These are phyloP conservation scores for Karstenula rhodostoma DNA, from an alignment of 2,329 filamentous ascomycete genomes.

Conservation along the genomic window DNA sequence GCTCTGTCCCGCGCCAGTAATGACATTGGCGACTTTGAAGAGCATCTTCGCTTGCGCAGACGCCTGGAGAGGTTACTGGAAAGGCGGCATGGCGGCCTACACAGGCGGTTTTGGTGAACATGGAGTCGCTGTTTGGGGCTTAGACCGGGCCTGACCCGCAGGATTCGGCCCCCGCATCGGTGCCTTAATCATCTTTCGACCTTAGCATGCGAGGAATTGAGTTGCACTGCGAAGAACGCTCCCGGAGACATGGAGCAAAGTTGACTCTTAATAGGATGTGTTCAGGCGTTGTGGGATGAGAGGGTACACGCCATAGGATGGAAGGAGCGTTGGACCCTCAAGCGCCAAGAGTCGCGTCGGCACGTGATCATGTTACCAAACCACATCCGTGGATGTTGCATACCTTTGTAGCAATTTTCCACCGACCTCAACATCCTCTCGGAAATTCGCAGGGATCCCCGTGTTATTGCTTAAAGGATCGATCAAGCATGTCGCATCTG, in stretches of 20 bases:
- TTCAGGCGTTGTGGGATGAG: no score
- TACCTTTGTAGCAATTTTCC: no score
- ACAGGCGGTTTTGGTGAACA: neutral
- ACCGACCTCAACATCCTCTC: no score
- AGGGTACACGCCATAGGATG: neutral
- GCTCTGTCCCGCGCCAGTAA: conserved; percentile 28
- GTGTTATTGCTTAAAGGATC: no score
- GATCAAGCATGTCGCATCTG: no score
- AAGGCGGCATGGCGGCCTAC: conserved; percentile 2
- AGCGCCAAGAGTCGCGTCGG: neutral
- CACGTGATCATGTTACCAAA: neutral
- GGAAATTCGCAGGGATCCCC: no score
- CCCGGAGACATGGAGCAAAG: neutral
- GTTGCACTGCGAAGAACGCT: neutral
- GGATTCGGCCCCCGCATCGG: neutral
- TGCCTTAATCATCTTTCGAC: neutral
- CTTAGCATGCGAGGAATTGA: neutral
- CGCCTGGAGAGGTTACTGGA: neutral
- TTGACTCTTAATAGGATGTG: neutral
- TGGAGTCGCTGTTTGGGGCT: conserved; percentile 3
- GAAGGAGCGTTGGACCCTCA: neutral
- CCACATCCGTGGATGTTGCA: no score
- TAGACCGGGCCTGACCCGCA: neutral
- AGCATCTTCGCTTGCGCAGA: conserved; percentile 22
- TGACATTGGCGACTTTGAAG: conserved; percentile 33